A percentile compares a stretch with the other conserved stretches of the same genome.
These are phyloP conservation scores for Ascomycota sp. DNA, from an alignment of 2,329 filamentous ascomycete genomes.

Conservation along the genomic window DNA sequence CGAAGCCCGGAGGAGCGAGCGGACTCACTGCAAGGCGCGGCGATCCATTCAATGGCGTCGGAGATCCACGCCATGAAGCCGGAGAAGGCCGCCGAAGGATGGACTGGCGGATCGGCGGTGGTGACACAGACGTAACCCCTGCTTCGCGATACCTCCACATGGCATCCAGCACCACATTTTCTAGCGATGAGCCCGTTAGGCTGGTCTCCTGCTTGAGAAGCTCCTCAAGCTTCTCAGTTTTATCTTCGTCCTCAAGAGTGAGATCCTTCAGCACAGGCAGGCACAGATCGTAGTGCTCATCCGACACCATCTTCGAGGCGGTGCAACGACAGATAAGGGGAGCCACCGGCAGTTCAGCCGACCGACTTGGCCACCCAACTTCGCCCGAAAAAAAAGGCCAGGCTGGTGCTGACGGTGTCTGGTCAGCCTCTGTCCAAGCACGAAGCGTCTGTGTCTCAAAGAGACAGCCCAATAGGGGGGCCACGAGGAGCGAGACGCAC, in stretches of 20 bases:
- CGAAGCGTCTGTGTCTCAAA: too few species aligned
- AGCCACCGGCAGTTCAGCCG: too few species aligned
- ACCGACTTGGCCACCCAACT: too few species aligned
- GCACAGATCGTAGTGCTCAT: constrained; percentile 82
- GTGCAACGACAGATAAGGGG: too few species aligned
- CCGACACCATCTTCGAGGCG: constrained; percentile 55
- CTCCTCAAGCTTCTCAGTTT: constrained; percentile 78
- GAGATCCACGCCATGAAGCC: constrained; percentile 73
- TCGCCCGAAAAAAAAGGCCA: too few species aligned
- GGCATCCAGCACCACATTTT: constrained; percentile 78
- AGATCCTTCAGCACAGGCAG: constrained; percentile 71
- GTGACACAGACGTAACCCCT: constrained; percentile 46
- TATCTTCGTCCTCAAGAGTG: constrained; percentile 78
- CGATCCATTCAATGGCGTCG: constrained; percentile 65
- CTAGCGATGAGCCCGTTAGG: constrained; percentile 55
- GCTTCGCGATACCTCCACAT: constrained; percentile 67
- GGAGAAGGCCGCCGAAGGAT: constrained; percentile 81
- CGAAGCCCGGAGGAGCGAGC: constrained; percentile 67
- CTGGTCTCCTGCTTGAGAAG: constrained; percentile 61
- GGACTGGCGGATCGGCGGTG: constrained; percentile 71
- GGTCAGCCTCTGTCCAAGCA: not conserved
- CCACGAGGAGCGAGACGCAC: constrained; percentile 1
- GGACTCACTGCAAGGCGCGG: constrained; percentile 66
- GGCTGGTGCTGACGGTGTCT: not conserved
- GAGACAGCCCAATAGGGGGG: too few species aligned